Percentiles rank a stretch among this genome's conserved stretches.
phyloP scores from a whole-genome alignment of 345 rosid species.

The Eutrema japonicum region DNA sequence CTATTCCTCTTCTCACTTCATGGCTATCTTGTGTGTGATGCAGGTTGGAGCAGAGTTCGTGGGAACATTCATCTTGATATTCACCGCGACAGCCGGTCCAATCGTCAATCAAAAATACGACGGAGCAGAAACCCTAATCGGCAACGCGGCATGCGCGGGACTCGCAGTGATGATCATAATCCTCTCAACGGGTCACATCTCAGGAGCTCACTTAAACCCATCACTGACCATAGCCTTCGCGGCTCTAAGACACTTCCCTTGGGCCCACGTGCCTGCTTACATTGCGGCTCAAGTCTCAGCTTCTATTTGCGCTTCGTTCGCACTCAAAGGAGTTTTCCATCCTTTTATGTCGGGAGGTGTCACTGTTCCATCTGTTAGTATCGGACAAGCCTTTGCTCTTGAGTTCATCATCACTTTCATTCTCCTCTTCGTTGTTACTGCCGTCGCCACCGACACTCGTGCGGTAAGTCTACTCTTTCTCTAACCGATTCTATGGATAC shows the following conservation, averaged over 20 bases:
- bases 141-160: slow-evolving; percentile 91
- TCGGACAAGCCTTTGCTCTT: slow-evolving; percentile 88
- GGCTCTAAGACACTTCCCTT: slow-evolving; percentile 85
- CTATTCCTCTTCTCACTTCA: not conserved
- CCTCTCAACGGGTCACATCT: slow-evolving; percentile 90
- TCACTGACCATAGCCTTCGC: slow-evolving; percentile 92
- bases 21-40: not conserved
- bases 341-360: slow-evolving; percentile 97
- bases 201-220: slow-evolving; percentile 97
- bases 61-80: slow-evolving; percentile 92
- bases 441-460: slow-evolving; percentile 96
- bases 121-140: slow-evolving; percentile 77
- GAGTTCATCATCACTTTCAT: slow-evolving; percentile 92
- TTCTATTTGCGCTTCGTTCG: slow-evolving; percentile 89
- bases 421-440: slow-evolving; percentile 90
- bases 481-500: slow-evolving; percentile 10
- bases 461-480: slow-evolving; percentile 62
- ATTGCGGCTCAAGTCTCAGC: slow-evolving; percentile 87
- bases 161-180: slow-evolving; percentile 94
- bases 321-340: slow-evolving; percentile 82
- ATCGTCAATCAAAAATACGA: slow-evolving; percentile 87
- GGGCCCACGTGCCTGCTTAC: slow-evolving; percentile 94
- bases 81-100: slow-evolving; percentile 90
- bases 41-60: slow-evolving; percentile 98
- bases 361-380: slow-evolving; percentile 80